These are phyloP conservation scores for Fusarium liriodendri DNA, from an alignment of 2,329 filamentous ascomycete genomes.

Conservation along the genomic window DNA sequence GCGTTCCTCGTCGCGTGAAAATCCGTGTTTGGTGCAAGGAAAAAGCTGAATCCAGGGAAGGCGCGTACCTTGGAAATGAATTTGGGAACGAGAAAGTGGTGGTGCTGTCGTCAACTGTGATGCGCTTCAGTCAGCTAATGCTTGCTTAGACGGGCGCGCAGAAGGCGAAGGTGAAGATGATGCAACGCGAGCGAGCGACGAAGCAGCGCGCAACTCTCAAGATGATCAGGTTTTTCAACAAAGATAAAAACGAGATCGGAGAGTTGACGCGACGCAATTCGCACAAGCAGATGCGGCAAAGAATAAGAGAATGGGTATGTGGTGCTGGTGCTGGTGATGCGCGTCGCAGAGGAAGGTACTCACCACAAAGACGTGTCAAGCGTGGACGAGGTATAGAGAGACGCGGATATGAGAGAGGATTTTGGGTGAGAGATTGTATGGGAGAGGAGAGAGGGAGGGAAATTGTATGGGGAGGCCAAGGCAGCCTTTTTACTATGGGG, in stretches of 20 bases:
- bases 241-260: slow-evolving; percentile 37
- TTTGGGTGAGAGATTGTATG: slow-evolving; percentile 71
- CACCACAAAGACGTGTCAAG: slow-evolving; percentile 57
- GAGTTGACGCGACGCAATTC: slow-evolving; percentile 21
- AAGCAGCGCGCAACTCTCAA: slow-evolving; percentile 31
- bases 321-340: slow-evolving; percentile 44
- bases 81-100: slow-evolving; percentile 23
- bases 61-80: slow-evolving; percentile 38
- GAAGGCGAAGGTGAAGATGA: slow-evolving; percentile 29
- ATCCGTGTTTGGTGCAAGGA: slow-evolving; percentile 21
- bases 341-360: slow-evolving; percentile 56
- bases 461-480: slow-evolving; percentile 66
- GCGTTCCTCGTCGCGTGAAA: slow-evolving; percentile 32
- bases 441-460: slow-evolving; percentile 67
- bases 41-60: slow-evolving; percentile 21
- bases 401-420: slow-evolving; percentile 61
- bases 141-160: slow-evolving; percentile 20
- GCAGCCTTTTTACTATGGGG: slow-evolving; percentile 74
- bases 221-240: slow-evolving; percentile 23
- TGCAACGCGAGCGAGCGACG: slow-evolving; percentile 19
- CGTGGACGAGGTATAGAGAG: slow-evolving; percentile 54
- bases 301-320: slow-evolving; percentile 53
- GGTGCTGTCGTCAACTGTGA: slow-evolving; percentile 43
- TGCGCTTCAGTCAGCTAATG: slow-evolving; percentile 45
- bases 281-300: slow-evolving; percentile 24